Conservation (phyloP, 192 early-diverging fungal genomes). For the Backusella parvicylindrica region DNA sequence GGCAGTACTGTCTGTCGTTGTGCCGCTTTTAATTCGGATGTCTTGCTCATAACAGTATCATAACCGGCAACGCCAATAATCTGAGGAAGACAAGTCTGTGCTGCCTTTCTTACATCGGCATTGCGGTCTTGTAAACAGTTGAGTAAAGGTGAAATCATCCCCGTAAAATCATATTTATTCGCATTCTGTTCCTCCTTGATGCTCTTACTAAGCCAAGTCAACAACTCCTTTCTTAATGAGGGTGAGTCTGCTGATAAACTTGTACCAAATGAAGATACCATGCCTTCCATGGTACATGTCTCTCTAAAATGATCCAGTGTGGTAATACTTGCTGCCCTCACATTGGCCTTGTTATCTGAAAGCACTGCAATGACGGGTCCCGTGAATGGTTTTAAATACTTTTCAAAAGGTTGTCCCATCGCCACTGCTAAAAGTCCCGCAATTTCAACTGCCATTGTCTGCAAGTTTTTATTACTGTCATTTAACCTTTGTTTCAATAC, state of each 20-base stretch:
- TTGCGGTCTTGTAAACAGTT: constrained; percentile 87
- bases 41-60: constrained; percentile 64
- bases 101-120: constrained; percentile 85
- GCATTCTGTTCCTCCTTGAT: constrained; percentile 39
- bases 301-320: constrained; percentile 69
- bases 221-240: constrained; percentile 80
- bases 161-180: constrained; percentile 1
- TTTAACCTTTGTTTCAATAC: constrained; percentile 80
- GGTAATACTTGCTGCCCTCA: constrained; percentile 71
- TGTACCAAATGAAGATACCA: constrained; percentile 60
- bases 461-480: constrained; percentile 92
- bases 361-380: constrained; percentile 69
- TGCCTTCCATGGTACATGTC: constrained; percentile 67
- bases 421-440: constrained; percentile 70
- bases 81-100: constrained; percentile 64
- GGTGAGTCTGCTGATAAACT: constrained; percentile 81
- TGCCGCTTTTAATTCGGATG: constrained; percentile 74
- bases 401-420: constrained; percentile 86
- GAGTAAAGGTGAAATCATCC: constrained; percentile 61
- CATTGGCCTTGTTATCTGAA: constrained; percentile 88
- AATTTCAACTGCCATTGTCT: constrained; percentile 78
- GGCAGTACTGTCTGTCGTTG: constrained; percentile 71
- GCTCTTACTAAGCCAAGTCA: constrained; percentile 74
- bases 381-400: constrained; percentile 66
- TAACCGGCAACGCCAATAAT: constrained; percentile 71